Conservation (phyloP, 257 asterid species). For the Solanum ahanhuiri region DNA sequence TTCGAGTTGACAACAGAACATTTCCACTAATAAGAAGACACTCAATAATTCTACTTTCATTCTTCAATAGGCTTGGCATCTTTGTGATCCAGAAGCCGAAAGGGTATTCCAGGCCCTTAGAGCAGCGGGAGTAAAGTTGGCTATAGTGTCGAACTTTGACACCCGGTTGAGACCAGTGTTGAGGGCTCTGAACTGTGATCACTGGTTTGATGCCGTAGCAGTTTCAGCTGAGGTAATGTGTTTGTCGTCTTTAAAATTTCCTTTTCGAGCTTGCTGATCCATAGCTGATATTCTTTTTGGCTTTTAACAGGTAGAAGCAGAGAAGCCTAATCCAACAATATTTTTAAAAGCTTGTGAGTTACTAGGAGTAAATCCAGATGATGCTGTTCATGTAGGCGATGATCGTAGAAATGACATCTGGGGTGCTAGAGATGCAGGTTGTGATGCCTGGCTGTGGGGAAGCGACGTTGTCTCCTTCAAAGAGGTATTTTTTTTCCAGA, state of each 20-base stretch:
- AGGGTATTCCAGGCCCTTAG: constrained; percentile 72
- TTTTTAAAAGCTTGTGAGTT: constrained; percentile 91
- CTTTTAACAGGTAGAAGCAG: constrained; percentile 84
- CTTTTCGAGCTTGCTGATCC: background rate
- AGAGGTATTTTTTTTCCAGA: constrained; percentile 42
- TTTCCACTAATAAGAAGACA: background rate
- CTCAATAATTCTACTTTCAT: background rate
- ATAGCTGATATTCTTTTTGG: background rate
- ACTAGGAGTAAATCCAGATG: constrained; percentile 85
- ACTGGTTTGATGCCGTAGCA: constrained; percentile 98
- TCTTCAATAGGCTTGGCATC: constrained; percentile 82
- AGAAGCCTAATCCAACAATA: constrained; percentile 94
- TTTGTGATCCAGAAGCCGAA: constrained; percentile 87
- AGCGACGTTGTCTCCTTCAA: constrained; percentile 81
- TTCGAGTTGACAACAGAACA: background rate
- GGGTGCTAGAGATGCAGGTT: constrained; percentile 99
- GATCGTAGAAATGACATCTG: constrained; percentile 93
- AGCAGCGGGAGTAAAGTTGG: constrained; percentile 73
- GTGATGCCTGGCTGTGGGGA: constrained; percentile 99
- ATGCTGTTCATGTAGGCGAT: constrained; percentile 96
- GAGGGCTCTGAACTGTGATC: constrained; percentile 81
- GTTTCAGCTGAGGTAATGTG: constrained; percentile 90
- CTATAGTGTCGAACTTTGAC: constrained; percentile 88
- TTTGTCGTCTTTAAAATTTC: background rate
- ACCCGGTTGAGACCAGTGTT: constrained; percentile 80